These are phyloP conservation scores for Ceratocystis eucalypticola DNA, from an alignment of 2,329 filamentous ascomycete species.

Conservation along the genomic window DNA sequence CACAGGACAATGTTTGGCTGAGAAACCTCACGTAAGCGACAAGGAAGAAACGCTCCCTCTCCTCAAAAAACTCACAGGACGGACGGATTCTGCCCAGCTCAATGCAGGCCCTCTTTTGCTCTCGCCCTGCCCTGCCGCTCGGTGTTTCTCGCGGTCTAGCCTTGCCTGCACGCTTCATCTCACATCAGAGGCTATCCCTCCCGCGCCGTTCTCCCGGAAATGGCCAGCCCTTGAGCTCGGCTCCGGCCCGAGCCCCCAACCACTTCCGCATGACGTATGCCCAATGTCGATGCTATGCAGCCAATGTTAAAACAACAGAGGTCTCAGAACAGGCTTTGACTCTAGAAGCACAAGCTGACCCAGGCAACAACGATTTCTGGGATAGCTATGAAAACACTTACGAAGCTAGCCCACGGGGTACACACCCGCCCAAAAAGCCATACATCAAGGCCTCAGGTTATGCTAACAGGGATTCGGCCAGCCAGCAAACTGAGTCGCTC, in stretches of 20 bases:
- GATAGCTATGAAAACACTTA: conserved; percentile 9
- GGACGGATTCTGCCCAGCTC: not conserved
- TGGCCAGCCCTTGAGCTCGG: not conserved
- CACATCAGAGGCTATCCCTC: not conserved
- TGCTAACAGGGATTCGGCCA: not conserved
- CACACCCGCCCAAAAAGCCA: not conserved
- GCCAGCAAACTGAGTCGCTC: not conserved
- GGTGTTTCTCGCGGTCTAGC: conserved; percentile 7
- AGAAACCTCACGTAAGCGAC: not conserved
- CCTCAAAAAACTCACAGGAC: not conserved
- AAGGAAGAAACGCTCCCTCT: not conserved
- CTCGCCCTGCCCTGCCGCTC: not conserved
- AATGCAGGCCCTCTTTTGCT: conserved; percentile 3
- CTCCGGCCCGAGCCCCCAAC: not conserved
- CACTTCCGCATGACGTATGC: not conserved
- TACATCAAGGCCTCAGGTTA: not conserved
- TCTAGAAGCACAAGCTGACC: not conserved
- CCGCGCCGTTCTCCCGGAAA: not conserved
- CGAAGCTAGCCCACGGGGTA: not conserved
- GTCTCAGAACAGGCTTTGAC: not conserved
- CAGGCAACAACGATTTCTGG: not conserved
- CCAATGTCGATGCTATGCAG: conserved; percentile 3
- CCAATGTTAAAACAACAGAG: not conserved
- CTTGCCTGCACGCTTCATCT: conserved; percentile 1
- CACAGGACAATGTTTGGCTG: not conserved